phyloP scores from a whole-genome alignment of 495 filamentous ascomycete species.

The Aspergillus panamensis region DNA sequence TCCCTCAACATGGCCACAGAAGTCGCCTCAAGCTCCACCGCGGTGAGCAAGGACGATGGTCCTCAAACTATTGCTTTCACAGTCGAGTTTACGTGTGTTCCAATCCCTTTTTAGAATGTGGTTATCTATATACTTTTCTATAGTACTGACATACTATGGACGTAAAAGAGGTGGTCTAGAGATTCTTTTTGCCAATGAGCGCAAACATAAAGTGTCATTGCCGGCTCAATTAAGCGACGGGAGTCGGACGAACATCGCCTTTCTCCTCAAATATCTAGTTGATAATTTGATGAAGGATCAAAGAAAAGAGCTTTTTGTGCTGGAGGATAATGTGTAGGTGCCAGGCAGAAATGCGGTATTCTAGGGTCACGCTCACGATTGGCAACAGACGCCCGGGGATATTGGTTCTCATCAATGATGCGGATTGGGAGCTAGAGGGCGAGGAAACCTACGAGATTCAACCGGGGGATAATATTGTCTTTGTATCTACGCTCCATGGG shows the following conservation, averaged over 20 bases:
- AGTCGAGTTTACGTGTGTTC: conserved; percentile 68
- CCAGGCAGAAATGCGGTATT: background rate
- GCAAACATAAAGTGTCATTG: conserved; percentile 64
- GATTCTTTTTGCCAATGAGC: conserved; percentile 82
- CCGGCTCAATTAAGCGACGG: conserved; percentile 59
- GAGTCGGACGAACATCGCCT: conserved; percentile 63
- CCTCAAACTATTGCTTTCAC: conserved; percentile 46
- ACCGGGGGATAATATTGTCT: conserved; percentile 80
- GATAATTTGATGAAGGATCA: conserved; percentile 78
- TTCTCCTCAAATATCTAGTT: conserved; percentile 76
- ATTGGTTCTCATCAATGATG: conserved; percentile 94
- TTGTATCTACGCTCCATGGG: conserved; percentile 97
- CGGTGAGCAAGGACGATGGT: conserved; percentile 6
- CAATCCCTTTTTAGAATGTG: background rate
- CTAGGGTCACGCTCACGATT: conserved; percentile 6
- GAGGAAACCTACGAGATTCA: conserved; percentile 86
- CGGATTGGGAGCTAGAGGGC: conserved; percentile 97
- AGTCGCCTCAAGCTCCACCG: conserved; percentile 13
- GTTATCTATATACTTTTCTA: background rate
- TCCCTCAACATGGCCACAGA: conserved; percentile 1
- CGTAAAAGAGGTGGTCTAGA: conserved; percentile 81
- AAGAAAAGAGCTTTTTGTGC: conserved; percentile 84
- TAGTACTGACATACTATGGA: conserved; percentile 15
- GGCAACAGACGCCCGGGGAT: conserved; percentile 82
- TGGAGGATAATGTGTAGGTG: conserved; percentile 82